phyloP scores from a whole-genome alignment of 2,329 filamentous ascomycete species.

The Madurella fahalii region DNA sequence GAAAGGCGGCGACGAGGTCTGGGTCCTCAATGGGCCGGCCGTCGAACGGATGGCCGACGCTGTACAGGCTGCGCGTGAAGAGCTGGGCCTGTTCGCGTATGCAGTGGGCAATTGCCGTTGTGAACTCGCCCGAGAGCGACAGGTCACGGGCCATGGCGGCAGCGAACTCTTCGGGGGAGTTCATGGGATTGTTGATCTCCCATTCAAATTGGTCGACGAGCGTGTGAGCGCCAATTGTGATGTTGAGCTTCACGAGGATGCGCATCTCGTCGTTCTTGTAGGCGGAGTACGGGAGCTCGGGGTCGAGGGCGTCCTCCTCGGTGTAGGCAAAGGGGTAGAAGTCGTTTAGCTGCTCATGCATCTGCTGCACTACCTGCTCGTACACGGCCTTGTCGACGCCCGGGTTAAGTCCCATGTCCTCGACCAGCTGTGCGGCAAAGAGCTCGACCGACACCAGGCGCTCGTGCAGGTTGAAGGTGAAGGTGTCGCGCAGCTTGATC shows the following conservation, averaged over 20 bases:
- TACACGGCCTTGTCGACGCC: conserved; percentile 62
- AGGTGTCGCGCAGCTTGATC: conserved; percentile 91
- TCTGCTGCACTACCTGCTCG: conserved; percentile 60
- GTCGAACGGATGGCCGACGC: conserved; percentile 91
- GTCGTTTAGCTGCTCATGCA: conserved; percentile 86
- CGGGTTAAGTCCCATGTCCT: conserved; percentile 79
- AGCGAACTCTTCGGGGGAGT: conserved; percentile 94
- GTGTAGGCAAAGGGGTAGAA: conserved; percentile 90
- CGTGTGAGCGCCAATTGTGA: conserved; percentile 92
- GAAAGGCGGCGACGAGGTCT: conserved; percentile 79
- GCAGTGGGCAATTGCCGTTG: conserved; percentile 94
- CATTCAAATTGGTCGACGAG: conserved; percentile 97
- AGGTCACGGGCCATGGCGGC: conserved; percentile 83
- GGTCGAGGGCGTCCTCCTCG: conserved; percentile 85
- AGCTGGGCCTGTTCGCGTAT: conserved; percentile 95
- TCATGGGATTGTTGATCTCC: conserved; percentile 94
- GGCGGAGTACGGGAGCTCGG: conserved; percentile 82
- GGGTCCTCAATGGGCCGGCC: conserved; percentile 89
- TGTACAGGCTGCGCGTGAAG: conserved; percentile 89
- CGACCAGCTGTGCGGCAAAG: conserved; percentile 84
- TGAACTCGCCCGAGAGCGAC: conserved; percentile 90
- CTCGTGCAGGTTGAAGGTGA: conserved; percentile 97
- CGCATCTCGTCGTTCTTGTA: conserved; percentile 99
- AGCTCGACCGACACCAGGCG: conserved; percentile 73
- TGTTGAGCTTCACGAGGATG: conserved; percentile 90